Conservation (phyloP, 345 rosid species). For the Ceriops zippeliana region DNA sequence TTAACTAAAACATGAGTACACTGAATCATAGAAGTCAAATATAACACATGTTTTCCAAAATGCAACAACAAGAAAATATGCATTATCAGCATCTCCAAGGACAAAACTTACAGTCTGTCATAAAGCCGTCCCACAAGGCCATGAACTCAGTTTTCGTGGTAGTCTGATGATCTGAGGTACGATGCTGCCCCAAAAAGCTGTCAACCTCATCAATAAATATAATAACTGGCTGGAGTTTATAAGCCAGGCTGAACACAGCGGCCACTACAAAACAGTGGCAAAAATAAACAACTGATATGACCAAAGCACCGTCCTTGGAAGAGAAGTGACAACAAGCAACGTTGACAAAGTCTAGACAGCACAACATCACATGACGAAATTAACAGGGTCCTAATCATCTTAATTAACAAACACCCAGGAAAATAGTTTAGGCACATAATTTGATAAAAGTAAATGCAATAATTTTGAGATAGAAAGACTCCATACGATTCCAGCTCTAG, state of each 20-base stretch:
- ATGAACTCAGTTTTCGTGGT: conserved; percentile 98
- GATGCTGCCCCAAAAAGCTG: conserved; percentile 94
- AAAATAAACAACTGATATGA: neutral
- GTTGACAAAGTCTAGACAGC: neutral
- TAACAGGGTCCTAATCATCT: too few relatives aligned
- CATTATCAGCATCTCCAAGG: neutral
- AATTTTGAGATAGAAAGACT: too few relatives aligned
- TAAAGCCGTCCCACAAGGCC: conserved; percentile 99
- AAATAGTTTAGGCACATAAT: too few relatives aligned
- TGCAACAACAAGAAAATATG: neutral
- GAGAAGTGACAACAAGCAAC: neutral
- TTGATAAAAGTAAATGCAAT: too few relatives aligned
- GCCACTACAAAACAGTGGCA: conserved; percentile 56
- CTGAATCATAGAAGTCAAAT: neutral
- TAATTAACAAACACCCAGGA: too few relatives aligned
- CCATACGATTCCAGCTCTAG: too few relatives aligned
- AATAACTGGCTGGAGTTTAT: conserved; percentile 93
- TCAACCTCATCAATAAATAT: conserved; percentile 95
- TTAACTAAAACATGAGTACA: neutral
- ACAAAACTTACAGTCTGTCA: conserved; percentile 83
- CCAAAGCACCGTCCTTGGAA: too few relatives aligned
- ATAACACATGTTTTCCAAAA: neutral
- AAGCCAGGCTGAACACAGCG: conserved; percentile 93
- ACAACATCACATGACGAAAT: too few relatives aligned
- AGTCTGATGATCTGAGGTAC: conserved; percentile 77